These are phyloP conservation scores for Lenzites betulinus DNA, from an alignment of 768 basidiomycete species.

Conservation along the genomic window DNA sequence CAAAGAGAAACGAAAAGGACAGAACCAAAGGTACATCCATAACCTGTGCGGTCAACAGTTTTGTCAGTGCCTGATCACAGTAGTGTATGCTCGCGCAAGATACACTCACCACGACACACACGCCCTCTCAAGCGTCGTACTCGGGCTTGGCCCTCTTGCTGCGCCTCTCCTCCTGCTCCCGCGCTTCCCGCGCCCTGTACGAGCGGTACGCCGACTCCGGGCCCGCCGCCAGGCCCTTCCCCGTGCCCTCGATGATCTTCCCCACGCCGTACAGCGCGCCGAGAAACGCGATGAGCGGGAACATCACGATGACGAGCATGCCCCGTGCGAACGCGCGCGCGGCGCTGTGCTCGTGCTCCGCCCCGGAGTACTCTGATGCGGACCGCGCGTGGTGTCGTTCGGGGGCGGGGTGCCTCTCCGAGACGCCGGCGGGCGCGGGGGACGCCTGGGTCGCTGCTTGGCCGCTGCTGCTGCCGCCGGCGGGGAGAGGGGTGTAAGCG, in stretches of 20 bases:
- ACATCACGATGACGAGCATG: slow-evolving; percentile 1
- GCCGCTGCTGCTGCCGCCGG: neutral
- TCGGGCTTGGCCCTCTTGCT: neutral
- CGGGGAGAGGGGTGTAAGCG: neutral
- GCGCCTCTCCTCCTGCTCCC: neutral
- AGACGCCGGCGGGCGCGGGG: neutral
- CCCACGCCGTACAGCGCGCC: slow-evolving; percentile 11
- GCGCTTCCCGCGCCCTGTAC: neutral
- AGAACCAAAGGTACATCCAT: no score
- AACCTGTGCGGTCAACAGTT: no score
- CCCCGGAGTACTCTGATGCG: no score
- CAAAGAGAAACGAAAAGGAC: no score
- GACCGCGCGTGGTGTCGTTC: neutral
- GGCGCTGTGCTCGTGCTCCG: neutral
- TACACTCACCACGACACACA: no score
- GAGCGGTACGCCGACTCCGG: slow-evolving; percentile 6
- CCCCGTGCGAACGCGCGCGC: slow-evolving; percentile 1
- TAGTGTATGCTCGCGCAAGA: no score
- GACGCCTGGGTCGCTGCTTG: neutral
- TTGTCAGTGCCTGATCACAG: no score
- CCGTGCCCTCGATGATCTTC: slow-evolving; percentile 11
- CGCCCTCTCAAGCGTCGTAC: neutral
- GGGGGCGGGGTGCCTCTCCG: neutral
- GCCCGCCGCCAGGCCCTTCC: slow-evolving; percentile 4
- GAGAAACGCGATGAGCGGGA: slow-evolving; percentile 1